Percentiles rank a stretch among this genome's conserved stretches.
Evolutionary conservation across 2,329 filamentous ascomycete species (phyloP).

Genomic region (Epichloe gansuensis): DNA sequence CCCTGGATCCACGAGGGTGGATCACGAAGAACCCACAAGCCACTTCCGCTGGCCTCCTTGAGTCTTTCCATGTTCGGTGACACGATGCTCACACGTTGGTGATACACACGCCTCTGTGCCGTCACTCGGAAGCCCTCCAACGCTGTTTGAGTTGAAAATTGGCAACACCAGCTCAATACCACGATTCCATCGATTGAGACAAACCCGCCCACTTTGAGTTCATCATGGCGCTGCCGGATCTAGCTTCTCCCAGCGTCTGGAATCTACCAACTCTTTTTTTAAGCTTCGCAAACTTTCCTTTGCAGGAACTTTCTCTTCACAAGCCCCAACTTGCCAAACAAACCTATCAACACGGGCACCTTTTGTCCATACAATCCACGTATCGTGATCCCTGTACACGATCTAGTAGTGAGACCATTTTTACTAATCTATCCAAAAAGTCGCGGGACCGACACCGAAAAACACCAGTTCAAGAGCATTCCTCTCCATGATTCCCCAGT

Average conservation of each 20-base stretch:
- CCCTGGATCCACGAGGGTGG: not conserved
- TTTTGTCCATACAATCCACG: not conserved
- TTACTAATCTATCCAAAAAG: not conserved
- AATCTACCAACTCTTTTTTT: not conserved
- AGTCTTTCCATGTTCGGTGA: not conserved
- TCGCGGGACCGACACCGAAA: not conserved
- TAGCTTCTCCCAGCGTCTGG: not conserved
- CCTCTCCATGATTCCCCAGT: not conserved
- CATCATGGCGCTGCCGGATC: not conserved
- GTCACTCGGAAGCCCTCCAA: not conserved
- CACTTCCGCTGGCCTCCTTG: not conserved
- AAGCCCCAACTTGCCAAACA: not conserved
- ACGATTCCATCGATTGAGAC: not conserved
- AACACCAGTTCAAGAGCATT: not conserved
- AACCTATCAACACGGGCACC: too few relatives aligned
- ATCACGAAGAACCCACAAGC: not conserved
- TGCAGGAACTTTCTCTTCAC: not conserved
- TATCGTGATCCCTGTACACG: not conserved
- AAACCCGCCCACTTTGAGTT: not conserved
- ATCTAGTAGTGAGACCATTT: not conserved
- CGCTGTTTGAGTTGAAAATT: not conserved
- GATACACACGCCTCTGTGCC: conserved; percentile 1
- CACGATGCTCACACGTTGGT: not conserved
- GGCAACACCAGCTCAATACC: not conserved
- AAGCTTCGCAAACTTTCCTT: not conserved